Conservation (phyloP, 2,329 filamentous ascomycete genomes). For the Trichoderma pleuroti region DNA sequence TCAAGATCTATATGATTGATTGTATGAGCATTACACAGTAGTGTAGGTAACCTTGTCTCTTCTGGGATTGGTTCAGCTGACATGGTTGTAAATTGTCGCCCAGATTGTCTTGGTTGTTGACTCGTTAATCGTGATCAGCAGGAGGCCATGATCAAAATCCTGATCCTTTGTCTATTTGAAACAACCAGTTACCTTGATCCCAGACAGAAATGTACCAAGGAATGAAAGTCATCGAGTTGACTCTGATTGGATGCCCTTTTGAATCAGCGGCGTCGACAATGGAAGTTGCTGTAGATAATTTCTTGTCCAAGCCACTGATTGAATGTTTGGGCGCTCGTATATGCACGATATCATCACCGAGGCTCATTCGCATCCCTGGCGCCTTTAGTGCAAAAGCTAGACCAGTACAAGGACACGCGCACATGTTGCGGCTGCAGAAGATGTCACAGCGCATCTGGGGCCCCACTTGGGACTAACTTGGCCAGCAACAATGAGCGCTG, state of each 20-base stretch:
- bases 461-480: neutral
- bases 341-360: neutral
- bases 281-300: neutral
- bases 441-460: conserved; percentile 9
- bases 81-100: neutral
- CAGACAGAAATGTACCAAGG: neutral
- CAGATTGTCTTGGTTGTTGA: neutral
- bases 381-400: neutral
- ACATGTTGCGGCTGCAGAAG: neutral
- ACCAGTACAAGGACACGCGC: neutral
- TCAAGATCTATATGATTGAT: neutral
- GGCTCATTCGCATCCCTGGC: neutral
- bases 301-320: neutral
- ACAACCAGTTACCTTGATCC: neutral
- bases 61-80: neutral
- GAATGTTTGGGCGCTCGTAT: neutral
- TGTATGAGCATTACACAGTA: neutral
- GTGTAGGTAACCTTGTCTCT: neutral
- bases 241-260: neutral
- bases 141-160: neutral
- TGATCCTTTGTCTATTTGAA: neutral
- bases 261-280: neutral
- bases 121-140: neutral
- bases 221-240: neutral
- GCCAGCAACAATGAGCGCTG: neutral